Base-by-base conservation (phyloP, 106 monocot species). In the Dioscorea alata region DNA sequence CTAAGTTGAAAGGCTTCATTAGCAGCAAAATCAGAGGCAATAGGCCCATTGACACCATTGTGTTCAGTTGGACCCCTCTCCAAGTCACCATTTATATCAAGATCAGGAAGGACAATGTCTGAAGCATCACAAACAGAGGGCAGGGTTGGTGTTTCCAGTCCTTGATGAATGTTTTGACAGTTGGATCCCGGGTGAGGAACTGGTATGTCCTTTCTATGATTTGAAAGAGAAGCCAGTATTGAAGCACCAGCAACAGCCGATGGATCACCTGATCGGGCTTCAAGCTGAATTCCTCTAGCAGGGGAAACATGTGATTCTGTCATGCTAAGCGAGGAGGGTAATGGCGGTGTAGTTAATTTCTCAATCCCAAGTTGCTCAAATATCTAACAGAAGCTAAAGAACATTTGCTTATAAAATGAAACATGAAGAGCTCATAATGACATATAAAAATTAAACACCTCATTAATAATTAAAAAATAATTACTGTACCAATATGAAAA, bases 241-340 rank as follows among this genome's bases (percentile, higher is more conserved):
- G 87, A 82, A 68, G 92, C 87, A 22, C 85, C 90, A 81, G 87
- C 85, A 65, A 83, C 77, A 69, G 78, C 83, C 51, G 83, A 90
- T 12, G 80, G 68, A 49, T 99, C 93, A 50, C 82, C 78, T 56
- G 76, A 60, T 79, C 75, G 77, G 9, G 71, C 51, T 56, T 81
- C 80, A 52, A 75, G 75, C 15, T 82, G 83, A 65, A 84, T 19
- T 54, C 75, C 86, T 61, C 80, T 86, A 5, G 10, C 42, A 34
- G 65, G 17, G 19, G 57, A 62, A 71, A 64, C 71, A 13, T 74
- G 70, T 59, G 75, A 49, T 60, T 84, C 79, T 23, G 69, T 22
- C 51, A 86, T 56, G 67, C 69, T 70, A 61, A 76, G 60, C 57
- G 76, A 64, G 71, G 71, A 77, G 13, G 78, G 59, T 42, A 66